Conservation (phyloP, 306 rosid species). For the Acacia melanoxylon region DNA sequence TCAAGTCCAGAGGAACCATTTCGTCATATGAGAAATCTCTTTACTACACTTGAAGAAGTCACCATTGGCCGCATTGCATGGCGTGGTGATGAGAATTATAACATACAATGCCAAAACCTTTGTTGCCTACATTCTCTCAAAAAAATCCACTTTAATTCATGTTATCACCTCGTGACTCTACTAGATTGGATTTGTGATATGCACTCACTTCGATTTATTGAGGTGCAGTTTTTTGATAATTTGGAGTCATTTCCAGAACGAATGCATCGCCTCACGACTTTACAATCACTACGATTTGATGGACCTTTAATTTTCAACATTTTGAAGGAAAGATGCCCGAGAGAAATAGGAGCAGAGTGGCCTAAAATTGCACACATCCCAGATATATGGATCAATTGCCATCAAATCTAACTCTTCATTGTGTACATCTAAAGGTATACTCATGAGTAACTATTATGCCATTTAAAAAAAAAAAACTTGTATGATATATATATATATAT, state of each 20-base stretch:
- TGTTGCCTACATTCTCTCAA: neutral
- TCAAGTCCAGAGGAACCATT: neutral
- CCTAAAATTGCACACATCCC: neutral
- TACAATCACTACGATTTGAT: neutral
- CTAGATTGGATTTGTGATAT: neutral
- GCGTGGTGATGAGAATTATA: neutral
- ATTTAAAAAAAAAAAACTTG: neutral
- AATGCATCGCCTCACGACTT: neutral
- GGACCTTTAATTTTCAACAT: too few relatives aligned
- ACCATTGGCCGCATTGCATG: neutral
- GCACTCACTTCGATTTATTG: neutral
- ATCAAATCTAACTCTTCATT: neutral
- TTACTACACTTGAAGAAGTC: neutral
- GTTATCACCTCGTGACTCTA: neutral
- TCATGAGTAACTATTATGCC: neutral
- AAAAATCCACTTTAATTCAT: neutral
- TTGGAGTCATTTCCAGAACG: neutral
- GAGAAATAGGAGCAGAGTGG: neutral
- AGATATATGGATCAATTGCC: too few relatives aligned
- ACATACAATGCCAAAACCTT: neutral
- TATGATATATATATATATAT: neutral
- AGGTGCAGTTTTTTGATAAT: accelerated
- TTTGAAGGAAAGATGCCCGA: neutral
- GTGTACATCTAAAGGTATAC: too few relatives aligned
- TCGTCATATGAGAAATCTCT: neutral